phyloP scores from a whole-genome alignment of 148 eudicot species.

The Amaranthus cruentus region DNA sequence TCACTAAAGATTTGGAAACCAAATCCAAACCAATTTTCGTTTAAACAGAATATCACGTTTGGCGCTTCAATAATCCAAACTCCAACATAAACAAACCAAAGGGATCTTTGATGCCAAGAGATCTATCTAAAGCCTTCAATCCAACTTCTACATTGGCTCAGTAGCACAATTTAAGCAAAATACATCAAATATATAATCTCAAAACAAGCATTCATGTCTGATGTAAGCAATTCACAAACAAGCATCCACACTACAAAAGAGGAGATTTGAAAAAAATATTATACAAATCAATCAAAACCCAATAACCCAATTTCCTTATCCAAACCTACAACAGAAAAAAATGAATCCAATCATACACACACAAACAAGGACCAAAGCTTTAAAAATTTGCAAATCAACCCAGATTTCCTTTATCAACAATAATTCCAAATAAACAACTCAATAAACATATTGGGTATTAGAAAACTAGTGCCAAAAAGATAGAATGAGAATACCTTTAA shows the following conservation, averaged over 20 bases:
- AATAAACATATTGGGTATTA: neutral
- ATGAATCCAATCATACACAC: no score
- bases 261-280: neutral
- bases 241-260: neutral
- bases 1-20: neutral
- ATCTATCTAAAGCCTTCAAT: slow-evolving; percentile 2
- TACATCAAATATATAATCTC: neutral
- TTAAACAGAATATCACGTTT: no score
- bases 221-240: neutral
- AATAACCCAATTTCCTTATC: neutral
- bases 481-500: slow-evolving; percentile 25
- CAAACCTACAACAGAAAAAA: neutral
- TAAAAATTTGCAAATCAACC: no score
- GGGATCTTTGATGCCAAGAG: neutral
- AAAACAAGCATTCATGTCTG: slow-evolving; percentile 1
- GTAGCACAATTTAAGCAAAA: neutral
- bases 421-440: neutral
- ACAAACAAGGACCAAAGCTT: neutral
- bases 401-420: neutral
- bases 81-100: no score
- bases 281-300: neutral
- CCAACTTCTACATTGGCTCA: neutral
- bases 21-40: no score
- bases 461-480: neutral
- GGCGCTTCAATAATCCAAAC: no score